Percentiles rank a stretch among this genome's conserved stretches.
These are phyloP conservation scores for Kwoniella botswanensis DNA, from an alignment of 768 basidiomycete species.

Conservation along the genomic window DNA sequence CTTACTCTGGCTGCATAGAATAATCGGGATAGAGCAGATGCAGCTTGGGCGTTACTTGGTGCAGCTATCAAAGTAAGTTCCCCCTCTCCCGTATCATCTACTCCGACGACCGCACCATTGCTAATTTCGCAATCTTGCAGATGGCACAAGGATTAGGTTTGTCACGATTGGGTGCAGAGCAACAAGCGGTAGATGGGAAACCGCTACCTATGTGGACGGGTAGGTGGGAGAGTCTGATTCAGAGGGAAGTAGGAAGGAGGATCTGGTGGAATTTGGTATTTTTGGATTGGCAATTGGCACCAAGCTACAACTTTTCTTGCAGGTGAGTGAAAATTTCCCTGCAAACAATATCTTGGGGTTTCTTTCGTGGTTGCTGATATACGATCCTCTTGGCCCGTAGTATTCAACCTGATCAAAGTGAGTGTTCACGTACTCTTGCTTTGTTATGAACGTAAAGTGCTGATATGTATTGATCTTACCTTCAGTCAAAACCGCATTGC, in stretches of 20 bases:
- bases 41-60: conserved; percentile 58
- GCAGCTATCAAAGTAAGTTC: conserved; percentile 55
- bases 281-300: conserved; percentile 58
- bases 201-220: conserved; percentile 55
- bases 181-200: conserved; percentile 46
- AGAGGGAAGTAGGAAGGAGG: conserved; percentile 56
- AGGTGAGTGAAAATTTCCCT: conserved; percentile 6
- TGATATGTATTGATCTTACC: not conserved
- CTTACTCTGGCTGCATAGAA: conserved; percentile 36
- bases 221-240: conserved; percentile 57
- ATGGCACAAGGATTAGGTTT: conserved; percentile 59
- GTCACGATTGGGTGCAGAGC: conserved; percentile 56
- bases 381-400: conserved; percentile 10
- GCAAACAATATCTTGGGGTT: too few relatives aligned
- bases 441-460: too few relatives aligned
- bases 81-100: not conserved
- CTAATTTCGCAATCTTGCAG: conserved; percentile 26
- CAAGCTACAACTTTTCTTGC: conserved; percentile 55
- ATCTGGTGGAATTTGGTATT: conserved; percentile 59
- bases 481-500: conserved; percentile 57
- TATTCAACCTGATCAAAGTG: conserved; percentile 59
- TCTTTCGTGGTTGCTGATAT: not conserved
- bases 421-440: conserved; percentile 22
- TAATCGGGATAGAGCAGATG: conserved; percentile 58
- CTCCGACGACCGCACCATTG: not conserved